These are phyloP conservation scores for Parathielavia hyrcaniae DNA, from an alignment of 495 filamentous ascomycete species.

Conservation along the genomic window DNA sequence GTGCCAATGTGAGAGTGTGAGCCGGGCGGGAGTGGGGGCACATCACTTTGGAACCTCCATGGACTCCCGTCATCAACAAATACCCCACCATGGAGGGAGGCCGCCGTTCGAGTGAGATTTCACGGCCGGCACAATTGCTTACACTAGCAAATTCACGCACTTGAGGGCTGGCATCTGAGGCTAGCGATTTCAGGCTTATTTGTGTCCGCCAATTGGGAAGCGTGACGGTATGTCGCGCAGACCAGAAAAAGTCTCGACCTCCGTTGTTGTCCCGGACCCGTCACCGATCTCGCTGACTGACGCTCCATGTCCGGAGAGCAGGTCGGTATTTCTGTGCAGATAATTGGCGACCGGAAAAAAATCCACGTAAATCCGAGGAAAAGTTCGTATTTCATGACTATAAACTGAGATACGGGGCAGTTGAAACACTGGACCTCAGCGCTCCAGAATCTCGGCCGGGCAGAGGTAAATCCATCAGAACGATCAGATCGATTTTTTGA, in stretches of 20 bases:
- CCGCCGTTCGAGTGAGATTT: background rate
- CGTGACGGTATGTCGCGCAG: background rate
- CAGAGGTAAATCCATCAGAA: too few relatives aligned
- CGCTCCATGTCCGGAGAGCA: too few relatives aligned
- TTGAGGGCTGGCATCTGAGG: conserved; percentile 2
- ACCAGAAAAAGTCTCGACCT: conserved; percentile 13
- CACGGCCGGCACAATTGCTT: conserved; percentile 17
- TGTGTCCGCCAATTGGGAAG: conserved; percentile 16
- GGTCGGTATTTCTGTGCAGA: too few relatives aligned
- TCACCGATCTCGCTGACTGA: background rate
- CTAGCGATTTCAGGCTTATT: conserved; percentile 23
- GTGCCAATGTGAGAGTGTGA: background rate
- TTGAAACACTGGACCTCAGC: too few relatives aligned
- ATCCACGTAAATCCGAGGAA: too few relatives aligned
- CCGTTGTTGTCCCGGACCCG: conserved; percentile 16
- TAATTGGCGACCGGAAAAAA: too few relatives aligned
- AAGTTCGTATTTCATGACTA: too few relatives aligned
- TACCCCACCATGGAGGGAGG: conserved; percentile 14
- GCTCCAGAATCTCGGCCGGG: too few relatives aligned
- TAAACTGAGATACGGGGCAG: too few relatives aligned
- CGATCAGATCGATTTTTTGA: too few relatives aligned
- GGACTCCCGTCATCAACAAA: background rate
- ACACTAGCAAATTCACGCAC: conserved; percentile 21
- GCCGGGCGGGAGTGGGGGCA: too few relatives aligned
- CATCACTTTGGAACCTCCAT: too few relatives aligned